These are phyloP conservation scores for Raddia distichophylla DNA, from an alignment of 176 grass and related monocot genomes.

Conservation along the genomic window DNA sequence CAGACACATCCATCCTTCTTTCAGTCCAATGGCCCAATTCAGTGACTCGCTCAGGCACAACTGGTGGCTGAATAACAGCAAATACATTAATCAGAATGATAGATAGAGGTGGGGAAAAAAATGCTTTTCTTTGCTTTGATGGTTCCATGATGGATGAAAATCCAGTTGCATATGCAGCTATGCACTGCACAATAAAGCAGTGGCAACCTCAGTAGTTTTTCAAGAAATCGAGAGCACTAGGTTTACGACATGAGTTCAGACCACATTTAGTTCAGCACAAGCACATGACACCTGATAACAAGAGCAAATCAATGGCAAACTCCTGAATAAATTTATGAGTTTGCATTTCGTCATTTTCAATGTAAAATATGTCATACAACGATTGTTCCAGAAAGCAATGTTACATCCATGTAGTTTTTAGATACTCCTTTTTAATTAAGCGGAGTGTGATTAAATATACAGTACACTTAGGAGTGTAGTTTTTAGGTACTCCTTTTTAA, in stretches of 20 bases:
- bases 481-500: neutral
- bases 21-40: slow-evolving; percentile 74
- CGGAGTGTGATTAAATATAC: neutral
- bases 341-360: slow-evolving; percentile 23
- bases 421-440: neutral
- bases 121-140: neutral
- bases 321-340: neutral
- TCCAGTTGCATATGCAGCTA: slow-evolving; percentile 19
- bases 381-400: neutral
- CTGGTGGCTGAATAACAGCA: slow-evolving; percentile 61
- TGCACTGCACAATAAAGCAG: slow-evolving; percentile 9
- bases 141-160: slow-evolving; percentile 32
- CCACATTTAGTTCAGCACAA: slow-evolving; percentile 3
- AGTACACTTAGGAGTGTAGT: neutral
- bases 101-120: slow-evolving; percentile 20
- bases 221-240: slow-evolving; percentile 13
- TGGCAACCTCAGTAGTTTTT: neutral
- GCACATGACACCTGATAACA: neutral
- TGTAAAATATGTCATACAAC: neutral
- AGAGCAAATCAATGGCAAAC: neutral
- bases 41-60: slow-evolving; percentile 52
- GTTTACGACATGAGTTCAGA: slow-evolving; percentile 1
- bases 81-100: slow-evolving; percentile 42
- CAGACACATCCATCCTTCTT: slow-evolving; percentile 60
- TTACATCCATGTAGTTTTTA: slow-evolving; percentile 4